Base-by-base conservation (phyloP, 345 rosid species). In the Sapria himalayana region DNA sequence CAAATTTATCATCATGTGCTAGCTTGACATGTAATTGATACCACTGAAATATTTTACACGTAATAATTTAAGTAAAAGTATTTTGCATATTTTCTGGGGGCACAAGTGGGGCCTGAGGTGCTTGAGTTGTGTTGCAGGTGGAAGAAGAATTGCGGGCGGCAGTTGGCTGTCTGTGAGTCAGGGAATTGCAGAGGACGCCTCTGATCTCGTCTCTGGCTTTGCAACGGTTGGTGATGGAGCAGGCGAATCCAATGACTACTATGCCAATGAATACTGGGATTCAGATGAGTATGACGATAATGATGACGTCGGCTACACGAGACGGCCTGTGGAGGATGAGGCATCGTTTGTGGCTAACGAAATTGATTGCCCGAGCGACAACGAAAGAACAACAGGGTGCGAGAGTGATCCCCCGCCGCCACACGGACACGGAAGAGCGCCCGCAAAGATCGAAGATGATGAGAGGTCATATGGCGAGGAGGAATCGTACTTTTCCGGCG, bases 321-420 rank as follows among this genome's bases (percentile, higher is more conserved):
- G 99, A 60, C 99, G 84, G 45, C 93, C 99, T 21, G 84, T 91
- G 20, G 99, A 84, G 63, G 99, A 84, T 57, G 99, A 91, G 65
- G 57, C 92, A 35, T 91, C 95, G 99, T 91, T 91, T 72, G 71
- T 84, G 50, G 86, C 99, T 24, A 93, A 91, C 69, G 99, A 91
- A 66, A 75, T 91, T 64, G 95, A 91, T 55, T 91, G 80, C 50
- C 95, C 95, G 11, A 91, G 99, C 52, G 99, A 91, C 59, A 79
- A 91, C 57, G 99, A 91, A 43, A 91, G 84, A 63, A 93, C 79
- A 45, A 70, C 82, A 12, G 81, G 69, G 43, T 79, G 60, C 17
- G 85, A 64, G 37, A 91, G 93, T 66, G 76, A 55, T 40, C 93
- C 93, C 24, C 95, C 82, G 29, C 69, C 61, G n/a, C n/a, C n/a